Conservation (phyloP, 768 basidiomycete genomes). For the Serendipita sp. region DNA sequence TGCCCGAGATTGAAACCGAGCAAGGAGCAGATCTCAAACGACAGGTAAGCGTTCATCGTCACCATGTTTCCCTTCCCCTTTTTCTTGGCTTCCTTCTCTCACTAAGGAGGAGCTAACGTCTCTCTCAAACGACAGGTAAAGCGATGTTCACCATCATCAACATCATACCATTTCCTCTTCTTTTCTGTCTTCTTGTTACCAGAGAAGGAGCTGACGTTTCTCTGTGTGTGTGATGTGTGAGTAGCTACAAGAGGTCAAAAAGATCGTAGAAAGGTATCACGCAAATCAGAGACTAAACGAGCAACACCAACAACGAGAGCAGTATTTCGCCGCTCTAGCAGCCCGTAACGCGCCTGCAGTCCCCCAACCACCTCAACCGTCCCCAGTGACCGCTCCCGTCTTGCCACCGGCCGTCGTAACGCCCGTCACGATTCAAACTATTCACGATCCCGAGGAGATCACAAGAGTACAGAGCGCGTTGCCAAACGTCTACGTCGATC, state of each 20-base stretch:
- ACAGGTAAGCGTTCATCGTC: no score
- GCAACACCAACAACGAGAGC: neutral
- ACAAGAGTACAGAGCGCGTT: neutral
- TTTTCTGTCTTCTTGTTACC: no score
- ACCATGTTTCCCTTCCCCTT: no score
- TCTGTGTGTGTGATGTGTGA: no score
- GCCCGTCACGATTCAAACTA: neutral
- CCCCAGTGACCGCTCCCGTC: neutral
- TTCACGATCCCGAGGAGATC: neutral
- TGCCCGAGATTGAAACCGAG: neutral
- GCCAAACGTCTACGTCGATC: neutral
- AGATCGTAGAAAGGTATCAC: neutral
- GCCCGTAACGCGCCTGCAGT: neutral
- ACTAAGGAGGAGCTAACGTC: no score
- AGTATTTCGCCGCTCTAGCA: neutral
- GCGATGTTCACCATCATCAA: no score
- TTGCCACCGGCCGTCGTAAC: neutral
- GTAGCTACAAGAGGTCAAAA: neutral
- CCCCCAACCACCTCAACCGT: neutral
- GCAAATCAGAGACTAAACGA: neutral
- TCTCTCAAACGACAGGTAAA: no score
- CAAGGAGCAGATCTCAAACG: neutral
- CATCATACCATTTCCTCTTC: no score
- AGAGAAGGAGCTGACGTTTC: no score
- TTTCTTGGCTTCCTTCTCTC: no score